Base-by-base conservation (phyloP, 148 eudicot species). In the Selenicereus undatus region DNA sequence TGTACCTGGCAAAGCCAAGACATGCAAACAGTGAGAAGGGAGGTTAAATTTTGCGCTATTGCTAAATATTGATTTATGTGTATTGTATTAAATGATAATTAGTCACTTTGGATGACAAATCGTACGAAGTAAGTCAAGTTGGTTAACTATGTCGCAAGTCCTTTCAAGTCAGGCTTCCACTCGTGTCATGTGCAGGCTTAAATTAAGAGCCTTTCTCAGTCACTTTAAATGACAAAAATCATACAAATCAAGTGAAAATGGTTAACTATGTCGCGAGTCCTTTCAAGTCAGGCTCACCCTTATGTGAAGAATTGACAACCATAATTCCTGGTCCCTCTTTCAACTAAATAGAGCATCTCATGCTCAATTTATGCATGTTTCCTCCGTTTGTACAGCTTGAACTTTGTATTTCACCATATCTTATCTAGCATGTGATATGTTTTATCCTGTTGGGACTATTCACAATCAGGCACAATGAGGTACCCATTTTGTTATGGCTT, bases 1-100 rank as follows among this genome's bases (percentile, higher is more conserved):
- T 92, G 88, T 94, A 94, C 98, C 98, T 94, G 97, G 56, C 78
- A 87, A 71, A 75, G 11, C 72, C 71, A 50, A 81, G 68, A 48
- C 65, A 43, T 35, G n/a, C 18, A 79, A 32, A 79, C 18, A 76
- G 36, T 39, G 3, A 39, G 43, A 39, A 39, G 43, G 43, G 43
- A 39, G n/a, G 26, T 10, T 62, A 8, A 17, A 62, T 62, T n/a
- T 62, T 62, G 26, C 29, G 68, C n/a, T 22, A 62, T 62, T 20
- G 22, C 17, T 18, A 3, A 17, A 56, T 56, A 56, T 56, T 56
- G 12, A 56, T 56, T 56, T 6, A 56, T 39, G 8, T 5, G 16
- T 2, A 18, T 17, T 56, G 16, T 56, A 56, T 56, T 3, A 56
- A 0, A 48, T 48, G 52, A 48, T 48, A 48, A 8, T 0, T 11